Conservation (phyloP, 2,329 filamentous ascomycete genomes). For the Arachnomyces sp. region DNA sequence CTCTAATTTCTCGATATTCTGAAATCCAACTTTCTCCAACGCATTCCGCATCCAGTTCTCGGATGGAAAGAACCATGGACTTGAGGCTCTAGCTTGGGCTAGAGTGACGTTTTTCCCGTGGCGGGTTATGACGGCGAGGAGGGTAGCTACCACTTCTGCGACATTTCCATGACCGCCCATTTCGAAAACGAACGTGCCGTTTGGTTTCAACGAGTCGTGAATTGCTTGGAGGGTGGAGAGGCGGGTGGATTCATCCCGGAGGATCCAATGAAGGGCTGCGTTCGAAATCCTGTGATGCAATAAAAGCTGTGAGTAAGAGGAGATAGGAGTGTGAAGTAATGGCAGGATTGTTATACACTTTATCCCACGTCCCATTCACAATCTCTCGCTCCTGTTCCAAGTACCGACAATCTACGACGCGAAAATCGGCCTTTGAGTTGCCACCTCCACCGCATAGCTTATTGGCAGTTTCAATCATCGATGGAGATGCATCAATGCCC, state of each 20-base stretch:
- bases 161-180: constrained; percentile 65
- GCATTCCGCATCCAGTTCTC: constrained; percentile 46
- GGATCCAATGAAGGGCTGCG: constrained; percentile 60
- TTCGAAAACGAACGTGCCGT: constrained; percentile 57
- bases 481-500: constrained; percentile 50
- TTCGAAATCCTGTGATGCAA: constrained; percentile 44
- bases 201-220: constrained; percentile 44
- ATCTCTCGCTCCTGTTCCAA: constrained; percentile 21
- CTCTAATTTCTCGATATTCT: constrained; percentile 46
- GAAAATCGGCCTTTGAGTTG: constrained; percentile 19
- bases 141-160: constrained; percentile 51
- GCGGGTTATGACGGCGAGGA: constrained; percentile 45
- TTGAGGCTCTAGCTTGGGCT: constrained; percentile 39
- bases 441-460: constrained; percentile 27
- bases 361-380: constrained; percentile 33
- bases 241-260: constrained; percentile 41
- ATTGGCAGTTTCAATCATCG: constrained; percentile 50
- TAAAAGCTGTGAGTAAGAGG: neutral
- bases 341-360: constrained; percentile 42
- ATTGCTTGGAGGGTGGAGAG: constrained; percentile 47
- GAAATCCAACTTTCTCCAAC: constrained; percentile 34
- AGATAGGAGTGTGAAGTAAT: neutral
- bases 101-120: constrained; percentile 41
- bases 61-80: constrained; percentile 67
- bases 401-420: constrained; percentile 28